phyloP scores from a whole-genome alignment of 1,284 basidiomycete species.

The Boletus semigastroideus region DNA sequence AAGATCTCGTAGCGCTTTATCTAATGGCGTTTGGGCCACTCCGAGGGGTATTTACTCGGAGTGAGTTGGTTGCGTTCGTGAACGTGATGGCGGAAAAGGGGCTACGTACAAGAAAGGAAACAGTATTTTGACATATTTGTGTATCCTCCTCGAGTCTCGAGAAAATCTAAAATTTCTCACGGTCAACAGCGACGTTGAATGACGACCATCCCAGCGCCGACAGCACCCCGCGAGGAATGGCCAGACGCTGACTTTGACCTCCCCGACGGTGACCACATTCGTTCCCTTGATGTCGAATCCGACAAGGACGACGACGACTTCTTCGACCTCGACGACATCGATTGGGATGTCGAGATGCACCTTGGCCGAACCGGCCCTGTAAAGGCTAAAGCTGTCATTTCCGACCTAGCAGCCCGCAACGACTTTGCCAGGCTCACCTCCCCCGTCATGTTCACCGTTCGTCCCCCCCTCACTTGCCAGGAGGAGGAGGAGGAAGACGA shows the following conservation, averaged over 20 bases:
- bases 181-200: conserved; percentile 22
- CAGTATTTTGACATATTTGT: conserved; percentile 41
- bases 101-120: conserved; percentile 64
- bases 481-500: conserved; percentile 65
- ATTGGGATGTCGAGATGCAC: conserved; percentile 79
- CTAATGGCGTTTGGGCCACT: conserved; percentile 80
- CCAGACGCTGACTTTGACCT: conserved; percentile 81
- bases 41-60: conserved; percentile 60
- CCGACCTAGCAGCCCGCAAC: conserved; percentile 37
- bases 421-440: conserved; percentile 26
- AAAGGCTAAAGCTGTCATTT: conserved; percentile 43
- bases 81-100: conserved; percentile 85
- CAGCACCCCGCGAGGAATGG: conserved; percentile 71
- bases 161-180: conserved; percentile 6
- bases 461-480: conserved; percentile 52
- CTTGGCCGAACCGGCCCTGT: conserved; percentile 56
- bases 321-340: conserved; percentile 54
- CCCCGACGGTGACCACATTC: conserved; percentile 67
- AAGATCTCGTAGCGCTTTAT: conserved; percentile 66
- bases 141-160: background rate
- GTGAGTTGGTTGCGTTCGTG: conserved; percentile 68
- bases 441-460: conserved; percentile 55
- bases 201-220: conserved; percentile 55
- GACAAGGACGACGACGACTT: conserved; percentile 62
- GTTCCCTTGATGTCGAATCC: conserved; percentile 50